These are phyloP conservation scores for Castanea mollissima DNA, from an alignment of 306 rosid species.

Conservation along the genomic window DNA sequence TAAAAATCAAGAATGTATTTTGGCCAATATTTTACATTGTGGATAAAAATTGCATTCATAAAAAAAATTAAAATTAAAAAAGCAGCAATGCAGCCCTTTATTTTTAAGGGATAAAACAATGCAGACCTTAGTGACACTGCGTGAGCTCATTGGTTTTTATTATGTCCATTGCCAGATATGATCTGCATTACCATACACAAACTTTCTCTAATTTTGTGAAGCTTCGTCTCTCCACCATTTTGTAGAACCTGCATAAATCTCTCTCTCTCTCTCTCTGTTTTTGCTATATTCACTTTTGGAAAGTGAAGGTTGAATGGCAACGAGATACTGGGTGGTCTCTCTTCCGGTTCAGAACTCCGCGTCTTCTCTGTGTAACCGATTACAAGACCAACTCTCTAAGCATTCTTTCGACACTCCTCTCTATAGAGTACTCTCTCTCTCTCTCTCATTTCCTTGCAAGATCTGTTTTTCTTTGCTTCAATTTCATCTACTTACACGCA, in stretches of 20 bases:
- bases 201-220: neutral
- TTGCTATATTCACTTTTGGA: neutral
- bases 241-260: neutral
- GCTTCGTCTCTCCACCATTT: neutral
- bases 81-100: too few relatives aligned
- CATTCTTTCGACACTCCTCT: slow-evolving; percentile 96
- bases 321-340: slow-evolving; percentile 89
- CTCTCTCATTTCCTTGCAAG: neutral
- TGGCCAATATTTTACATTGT: too few relatives aligned
- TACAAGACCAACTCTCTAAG: slow-evolving; percentile 86
- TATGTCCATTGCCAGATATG: too few relatives aligned
- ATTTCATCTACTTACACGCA: neutral
- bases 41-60: too few relatives aligned
- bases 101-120: too few relatives aligned
- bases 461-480: slow-evolving; percentile 23
- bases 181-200: too few relatives aligned
- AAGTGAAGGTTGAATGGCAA: slow-evolving; percentile 56
- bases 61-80: too few relatives aligned
- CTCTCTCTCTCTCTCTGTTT: neutral
- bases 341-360: slow-evolving; percentile 73
- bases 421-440: slow-evolving; percentile 52
- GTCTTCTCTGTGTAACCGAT: slow-evolving; percentile 67
- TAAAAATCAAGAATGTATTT: too few relatives aligned
- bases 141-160: too few relatives aligned
- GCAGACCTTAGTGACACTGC: too few relatives aligned